phyloP scores from a whole-genome alignment of 257 asterid genomes.

The Coffea canephora region DNA sequence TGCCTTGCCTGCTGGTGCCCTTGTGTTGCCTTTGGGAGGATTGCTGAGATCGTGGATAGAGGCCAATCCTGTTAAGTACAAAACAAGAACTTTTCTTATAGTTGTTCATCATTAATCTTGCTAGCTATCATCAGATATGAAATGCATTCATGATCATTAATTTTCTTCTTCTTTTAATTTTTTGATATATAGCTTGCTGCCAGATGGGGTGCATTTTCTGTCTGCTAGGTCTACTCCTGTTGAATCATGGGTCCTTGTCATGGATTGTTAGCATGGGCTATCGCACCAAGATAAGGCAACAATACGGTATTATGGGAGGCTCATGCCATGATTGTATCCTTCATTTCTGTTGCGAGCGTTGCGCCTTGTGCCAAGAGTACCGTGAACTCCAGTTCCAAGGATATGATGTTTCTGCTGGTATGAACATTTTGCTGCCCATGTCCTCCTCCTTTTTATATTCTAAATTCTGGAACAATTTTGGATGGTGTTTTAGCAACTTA shows the following conservation, averaged over 20 bases:
- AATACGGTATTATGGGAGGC: background rate
- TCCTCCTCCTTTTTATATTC: too few relatives aligned
- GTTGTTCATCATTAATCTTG: too few relatives aligned
- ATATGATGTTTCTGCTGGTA: conserved; percentile 2
- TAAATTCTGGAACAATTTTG: too few relatives aligned
- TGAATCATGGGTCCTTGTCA: background rate
- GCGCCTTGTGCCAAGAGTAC: conserved; percentile 16
- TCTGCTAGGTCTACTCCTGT: background rate
- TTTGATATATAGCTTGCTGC: background rate
- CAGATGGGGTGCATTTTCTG: background rate
- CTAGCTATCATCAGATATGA: background rate
- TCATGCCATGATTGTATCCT: background rate
- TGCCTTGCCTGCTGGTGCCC: too few relatives aligned
- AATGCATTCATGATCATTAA: background rate
- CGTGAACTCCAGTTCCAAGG: conserved; percentile 1
- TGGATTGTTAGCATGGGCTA: background rate
- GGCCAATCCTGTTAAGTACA: too few relatives aligned
- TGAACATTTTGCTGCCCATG: too few relatives aligned
- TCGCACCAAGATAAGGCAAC: background rate
- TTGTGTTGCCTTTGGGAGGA: too few relatives aligned
- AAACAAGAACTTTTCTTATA: too few relatives aligned
- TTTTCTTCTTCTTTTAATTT: too few relatives aligned
- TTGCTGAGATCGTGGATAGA: too few relatives aligned
- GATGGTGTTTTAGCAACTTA: too few relatives aligned
- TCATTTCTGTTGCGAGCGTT: conserved; percentile 6